These are phyloP conservation scores for Hemisphaericaspora lyxosophila DNA, from an alignment of 1,139 yeast genomes.

Conservation along the genomic window DNA sequence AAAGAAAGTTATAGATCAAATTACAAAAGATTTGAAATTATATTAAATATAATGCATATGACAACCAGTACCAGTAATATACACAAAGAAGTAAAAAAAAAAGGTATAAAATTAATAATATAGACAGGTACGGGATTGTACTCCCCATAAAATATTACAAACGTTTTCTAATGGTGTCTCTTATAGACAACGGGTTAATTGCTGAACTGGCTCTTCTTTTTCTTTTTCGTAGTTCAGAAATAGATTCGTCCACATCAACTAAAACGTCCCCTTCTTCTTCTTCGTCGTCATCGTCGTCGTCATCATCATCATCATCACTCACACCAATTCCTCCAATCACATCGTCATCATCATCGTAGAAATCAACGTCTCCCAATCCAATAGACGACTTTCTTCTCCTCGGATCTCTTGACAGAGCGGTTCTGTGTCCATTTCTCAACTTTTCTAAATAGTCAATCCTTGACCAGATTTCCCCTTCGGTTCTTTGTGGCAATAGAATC, in stretches of 20 bases:
- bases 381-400: conserved; percentile 41
- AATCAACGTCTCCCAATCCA: conserved; percentile 49
- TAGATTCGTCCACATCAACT: conserved; percentile 40
- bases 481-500: conserved; percentile 66
- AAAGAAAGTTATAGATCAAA: conserved; percentile 71
- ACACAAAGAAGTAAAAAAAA: conserved; percentile 2
- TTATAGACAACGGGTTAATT: conserved; percentile 41
- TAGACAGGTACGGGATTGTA: neutral
- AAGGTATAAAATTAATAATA: neutral
- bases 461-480: conserved; percentile 71
- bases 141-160: conserved; percentile 1
- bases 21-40: conserved; percentile 76
- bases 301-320: conserved; percentile 36
- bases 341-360: conserved; percentile 43
- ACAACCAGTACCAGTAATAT: neutral
- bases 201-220: conserved; percentile 47
- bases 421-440: conserved; percentile 41
- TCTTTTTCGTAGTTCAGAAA: conserved; percentile 26
- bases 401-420: conserved; percentile 28
- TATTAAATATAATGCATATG: conserved; percentile 40
- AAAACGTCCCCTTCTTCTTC: conserved; percentile 26
- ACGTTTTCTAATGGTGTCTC: conserved; percentile 13
- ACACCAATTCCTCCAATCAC: conserved; percentile 43
- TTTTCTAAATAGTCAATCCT: conserved; percentile 59
- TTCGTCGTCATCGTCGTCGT: conserved; percentile 35